Percentiles rank a stretch among this genome's conserved stretches.
phyloP scores from a whole-genome alignment of 2,329 filamentous ascomycete genomes.

The Neonectria faginata region DNA sequence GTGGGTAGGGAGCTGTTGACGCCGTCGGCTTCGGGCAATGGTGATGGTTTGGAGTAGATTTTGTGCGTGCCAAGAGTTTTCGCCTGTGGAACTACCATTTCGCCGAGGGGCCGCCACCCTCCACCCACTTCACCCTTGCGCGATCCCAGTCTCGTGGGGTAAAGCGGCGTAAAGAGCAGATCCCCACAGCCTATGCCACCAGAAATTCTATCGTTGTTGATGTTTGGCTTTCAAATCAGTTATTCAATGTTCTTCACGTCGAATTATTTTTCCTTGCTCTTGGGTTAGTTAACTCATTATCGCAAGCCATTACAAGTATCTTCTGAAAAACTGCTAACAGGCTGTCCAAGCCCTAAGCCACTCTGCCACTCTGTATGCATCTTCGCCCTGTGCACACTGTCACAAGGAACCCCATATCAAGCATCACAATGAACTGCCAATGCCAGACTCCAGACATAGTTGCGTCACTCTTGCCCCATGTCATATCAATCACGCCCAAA shows the following conservation, averaged over 20 bases:
- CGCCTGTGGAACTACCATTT: constrained; percentile 55
- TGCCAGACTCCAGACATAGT: neutral
- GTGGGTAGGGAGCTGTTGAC: constrained; percentile 52
- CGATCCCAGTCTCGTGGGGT: constrained; percentile 44
- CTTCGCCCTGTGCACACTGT: neutral
- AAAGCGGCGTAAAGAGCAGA: constrained; percentile 22
- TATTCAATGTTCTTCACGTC: neutral
- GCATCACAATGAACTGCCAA: neutral
- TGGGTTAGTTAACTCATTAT: neutral
- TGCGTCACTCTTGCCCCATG: neutral
- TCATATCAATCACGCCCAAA: constrained; percentile 4
- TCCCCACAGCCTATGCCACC: constrained; percentile 15
- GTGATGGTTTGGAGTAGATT: constrained; percentile 54
- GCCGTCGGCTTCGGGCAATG: constrained; percentile 50
- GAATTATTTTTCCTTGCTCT: neutral
- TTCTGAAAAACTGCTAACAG: neutral
- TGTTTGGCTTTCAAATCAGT: neutral
- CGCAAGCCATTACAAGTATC: neutral
- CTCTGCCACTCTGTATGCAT: neutral
- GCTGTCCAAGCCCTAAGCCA: constrained; percentile 14
- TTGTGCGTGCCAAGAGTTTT: constrained; percentile 62
- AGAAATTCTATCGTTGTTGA: neutral
- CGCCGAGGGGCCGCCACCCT: constrained; percentile 42
- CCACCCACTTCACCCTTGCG: constrained; percentile 29
- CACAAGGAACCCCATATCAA: too few relatives aligned